These are phyloP conservation scores for Cladophialophora exuberans DNA, from an alignment of 2,329 filamentous ascomycete genomes.

Conservation along the genomic window DNA sequence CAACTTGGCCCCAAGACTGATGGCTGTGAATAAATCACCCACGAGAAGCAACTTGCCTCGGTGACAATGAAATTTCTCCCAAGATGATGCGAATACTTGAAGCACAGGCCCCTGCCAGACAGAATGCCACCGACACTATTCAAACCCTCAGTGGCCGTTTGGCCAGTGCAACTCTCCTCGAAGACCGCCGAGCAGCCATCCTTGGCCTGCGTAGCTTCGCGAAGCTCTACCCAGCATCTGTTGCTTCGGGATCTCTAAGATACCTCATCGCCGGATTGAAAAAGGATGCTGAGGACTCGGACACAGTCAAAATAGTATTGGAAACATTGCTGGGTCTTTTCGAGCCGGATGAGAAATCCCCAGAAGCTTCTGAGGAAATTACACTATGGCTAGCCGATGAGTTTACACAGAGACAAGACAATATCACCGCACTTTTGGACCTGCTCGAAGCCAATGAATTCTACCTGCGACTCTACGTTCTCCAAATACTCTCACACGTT, in stretches of 20 bases:
- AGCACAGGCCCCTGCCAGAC: constrained; percentile 83
- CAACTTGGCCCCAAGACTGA: no score
- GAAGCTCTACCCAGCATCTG: constrained; percentile 93
- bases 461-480: constrained; percentile 85
- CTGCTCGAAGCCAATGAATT: constrained; percentile 87
- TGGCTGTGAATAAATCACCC: not conserved
- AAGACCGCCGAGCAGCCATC: constrained; percentile 92
- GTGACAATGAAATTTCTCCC: constrained; percentile 21
- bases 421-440: constrained; percentile 86
- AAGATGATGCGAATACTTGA: constrained; percentile 63
- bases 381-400: constrained; percentile 95
- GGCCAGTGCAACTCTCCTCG: constrained; percentile 84
- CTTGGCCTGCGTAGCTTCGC: constrained; percentile 92
- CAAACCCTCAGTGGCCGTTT: constrained; percentile 84
- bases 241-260: constrained; percentile 88
- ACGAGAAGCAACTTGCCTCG: not conserved
- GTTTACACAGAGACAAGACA: constrained; percentile 97
- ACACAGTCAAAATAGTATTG: constrained; percentile 91
- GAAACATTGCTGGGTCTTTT: constrained; percentile 97
- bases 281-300: constrained; percentile 90
- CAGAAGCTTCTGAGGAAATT: constrained; percentile 80
- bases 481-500: constrained; percentile 87
- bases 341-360: constrained; percentile 65
- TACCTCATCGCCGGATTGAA: constrained; percentile 82
- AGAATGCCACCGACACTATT: constrained; percentile 95